Evolutionary conservation across 345 rosid species (phyloP).

Genomic region (Pugionium dolabratum): DNA sequence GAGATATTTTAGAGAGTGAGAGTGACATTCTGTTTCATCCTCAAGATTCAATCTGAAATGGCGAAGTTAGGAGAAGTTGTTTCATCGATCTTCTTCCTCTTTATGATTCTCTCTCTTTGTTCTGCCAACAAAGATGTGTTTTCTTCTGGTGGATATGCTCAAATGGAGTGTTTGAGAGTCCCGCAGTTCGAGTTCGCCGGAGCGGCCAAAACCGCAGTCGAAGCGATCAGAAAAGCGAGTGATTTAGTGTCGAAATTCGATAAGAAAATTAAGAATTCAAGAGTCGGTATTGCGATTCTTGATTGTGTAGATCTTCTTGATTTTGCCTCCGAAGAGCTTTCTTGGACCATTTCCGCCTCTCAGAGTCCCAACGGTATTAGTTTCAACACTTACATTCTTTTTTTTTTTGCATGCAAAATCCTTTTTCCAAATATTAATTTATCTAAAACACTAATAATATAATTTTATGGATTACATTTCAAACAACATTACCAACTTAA

Average conservation of each 20-base stretch:
- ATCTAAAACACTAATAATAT: not conserved
- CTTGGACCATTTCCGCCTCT: slow-evolving; percentile 62
- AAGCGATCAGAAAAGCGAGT: slow-evolving; percentile 41
- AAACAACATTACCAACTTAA: not conserved
- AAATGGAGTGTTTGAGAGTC: slow-evolving; percentile 45
- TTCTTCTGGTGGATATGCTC: slow-evolving; percentile 25
- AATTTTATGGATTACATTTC: not conserved
- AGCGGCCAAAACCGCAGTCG: slow-evolving; percentile 46
- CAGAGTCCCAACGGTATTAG: slow-evolving; percentile 52
- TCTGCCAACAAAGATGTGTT: slow-evolving; percentile 14
- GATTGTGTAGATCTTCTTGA: slow-evolving; percentile 78
- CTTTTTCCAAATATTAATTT: not conserved
- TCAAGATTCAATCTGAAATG: slow-evolving; percentile 14
- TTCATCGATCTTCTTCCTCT: slow-evolving; percentile 13
- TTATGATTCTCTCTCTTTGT: slow-evolving; percentile 13
- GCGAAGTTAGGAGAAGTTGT: not conserved
- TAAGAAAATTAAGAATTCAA: slow-evolving; percentile 44
- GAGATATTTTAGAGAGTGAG: slow-evolving; percentile 5
- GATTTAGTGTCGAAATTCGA: slow-evolving; percentile 44
- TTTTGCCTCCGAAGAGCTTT: slow-evolving; percentile 55
- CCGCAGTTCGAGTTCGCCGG: slow-evolving; percentile 45
- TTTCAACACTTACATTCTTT: not conserved
- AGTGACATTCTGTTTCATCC: slow-evolving; percentile 4
- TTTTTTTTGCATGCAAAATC: slow-evolving; percentile 2
- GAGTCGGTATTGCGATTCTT: slow-evolving; percentile 48